Conservation (phyloP, 2,329 filamentous ascomycete genomes). For the Cordyceps fumosorosea region DNA sequence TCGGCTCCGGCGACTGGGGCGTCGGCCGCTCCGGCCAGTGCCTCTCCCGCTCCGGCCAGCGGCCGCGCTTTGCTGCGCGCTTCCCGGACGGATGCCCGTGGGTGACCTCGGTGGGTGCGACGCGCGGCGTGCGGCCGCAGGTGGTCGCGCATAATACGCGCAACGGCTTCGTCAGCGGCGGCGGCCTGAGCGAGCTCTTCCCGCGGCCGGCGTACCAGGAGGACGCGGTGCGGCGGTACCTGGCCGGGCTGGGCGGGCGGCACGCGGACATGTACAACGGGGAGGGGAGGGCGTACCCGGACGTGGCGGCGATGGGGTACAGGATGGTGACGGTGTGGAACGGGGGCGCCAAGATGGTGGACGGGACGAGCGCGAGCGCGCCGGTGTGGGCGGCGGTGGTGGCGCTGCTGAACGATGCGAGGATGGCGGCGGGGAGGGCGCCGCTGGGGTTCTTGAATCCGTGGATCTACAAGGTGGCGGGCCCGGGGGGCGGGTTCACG, state of each 20-base stretch:
- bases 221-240: constrained; percentile 39
- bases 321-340: constrained; percentile 26
- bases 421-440: constrained; percentile 38
- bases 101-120: constrained; percentile 51
- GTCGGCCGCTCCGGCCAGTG: constrained; percentile 3
- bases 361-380: constrained; percentile 37
- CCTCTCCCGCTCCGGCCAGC: background rate
- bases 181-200: constrained; percentile 37
- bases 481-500: constrained; percentile 7
- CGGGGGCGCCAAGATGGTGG: constrained; percentile 27
- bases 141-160: constrained; percentile 28
- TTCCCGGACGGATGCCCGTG: constrained; percentile 38
- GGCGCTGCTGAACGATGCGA: constrained; percentile 48
- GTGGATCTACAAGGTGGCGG: constrained; percentile 32
- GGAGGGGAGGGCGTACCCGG: constrained; percentile 35
- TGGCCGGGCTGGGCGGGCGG: background rate
- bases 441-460: constrained; percentile 43
- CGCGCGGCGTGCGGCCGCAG: constrained; percentile 36
- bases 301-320: constrained; percentile 42
- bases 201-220: constrained; percentile 31
- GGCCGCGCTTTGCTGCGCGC: background rate
- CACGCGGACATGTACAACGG: background rate
- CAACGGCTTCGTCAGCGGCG: constrained; percentile 43
- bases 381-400: constrained; percentile 50
- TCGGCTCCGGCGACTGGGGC: constrained; percentile 10